Base-by-base conservation (phyloP, 257 asterid genomes). In the Echites panduratus region DNA sequence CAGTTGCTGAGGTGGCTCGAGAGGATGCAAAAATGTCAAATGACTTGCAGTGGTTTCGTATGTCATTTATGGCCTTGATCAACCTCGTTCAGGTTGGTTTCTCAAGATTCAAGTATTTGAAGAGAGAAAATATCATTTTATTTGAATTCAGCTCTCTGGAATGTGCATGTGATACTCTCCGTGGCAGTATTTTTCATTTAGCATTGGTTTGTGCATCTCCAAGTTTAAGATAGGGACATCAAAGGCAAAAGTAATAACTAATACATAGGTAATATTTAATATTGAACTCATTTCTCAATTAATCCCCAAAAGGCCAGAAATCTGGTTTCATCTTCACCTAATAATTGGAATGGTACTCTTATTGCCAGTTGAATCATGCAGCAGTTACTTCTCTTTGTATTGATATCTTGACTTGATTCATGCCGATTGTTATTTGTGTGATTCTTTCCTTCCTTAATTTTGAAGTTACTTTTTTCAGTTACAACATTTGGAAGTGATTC, bases 61-160 rank as follows among this genome's bases (percentile, higher is more conserved):
- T 88, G 96, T 83, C 96, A 16, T 75, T 89, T 58, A 88, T 94
- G 95, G 76, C 95, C 49, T 56, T 90, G 81, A 85, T 88, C 76
- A 89, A 82, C 78, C 86, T 94, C 70, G 87, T 94, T 79, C 99
- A 89, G 99, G 99, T 94, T 85, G 61, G 12, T 38, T 35, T 38
- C 69, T 20, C 27, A 41, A 10, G 4, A 24, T 38, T 14, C 69
- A 64, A 38, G 27, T 7, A 38, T 22, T 64, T 38, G 69, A 64
- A 64, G 24, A 38, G 47, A 38, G 13, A 35, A 62, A 38, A 9
- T 43, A 58, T 41, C 27, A 9, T 38, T 63, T 35, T 35, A 41
- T 63, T 19, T 29, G 12, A 16, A 7, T 63, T 63, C 9, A 16
- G 13, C 2, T 5, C 40, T 64, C 24, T 64, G 0, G 19, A 38